Conservation (phyloP, 1,284 basidiomycete genomes). For the Kwoniella shivajii region DNA sequence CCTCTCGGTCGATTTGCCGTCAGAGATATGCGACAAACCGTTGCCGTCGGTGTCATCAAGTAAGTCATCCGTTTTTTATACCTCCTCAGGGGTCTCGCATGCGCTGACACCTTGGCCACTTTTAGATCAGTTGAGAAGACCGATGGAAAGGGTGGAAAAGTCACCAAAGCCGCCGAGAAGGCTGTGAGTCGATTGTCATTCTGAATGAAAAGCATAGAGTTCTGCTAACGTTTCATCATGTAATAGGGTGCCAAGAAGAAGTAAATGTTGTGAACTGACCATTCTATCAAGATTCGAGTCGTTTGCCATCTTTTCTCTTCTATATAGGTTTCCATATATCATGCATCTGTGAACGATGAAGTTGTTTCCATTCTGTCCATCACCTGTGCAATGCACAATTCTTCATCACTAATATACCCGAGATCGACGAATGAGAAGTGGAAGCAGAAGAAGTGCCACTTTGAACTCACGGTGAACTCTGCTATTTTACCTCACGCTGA, state of each 20-base stretch:
- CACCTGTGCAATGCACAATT: no score
- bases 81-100: background rate
- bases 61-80: background rate
- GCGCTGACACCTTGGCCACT: background rate
- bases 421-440: no score
- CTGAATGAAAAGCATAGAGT: no score
- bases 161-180: conserved; percentile 82
- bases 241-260: conserved; percentile 74
- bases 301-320: conserved; percentile 5
- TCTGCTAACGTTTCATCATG: background rate
- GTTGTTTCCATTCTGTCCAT: no score
- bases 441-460: no score
- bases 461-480: no score
- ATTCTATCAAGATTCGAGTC: background rate
- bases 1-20: conserved; percentile 95
- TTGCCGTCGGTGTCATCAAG: conserved; percentile 24
- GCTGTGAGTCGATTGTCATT: no score
- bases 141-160: conserved; percentile 76
- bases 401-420: no score
- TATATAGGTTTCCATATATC: conserved; percentile 8
- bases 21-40: conserved; percentile 68
- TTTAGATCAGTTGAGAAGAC: conserved; percentile 7
- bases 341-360: conserved; percentile 15
- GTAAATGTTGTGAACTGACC: conserved; percentile 59
- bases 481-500: no score